Conservation (phyloP, 2,329 filamentous ascomycete genomes). For the Fusarium solani-melongenae region DNA sequence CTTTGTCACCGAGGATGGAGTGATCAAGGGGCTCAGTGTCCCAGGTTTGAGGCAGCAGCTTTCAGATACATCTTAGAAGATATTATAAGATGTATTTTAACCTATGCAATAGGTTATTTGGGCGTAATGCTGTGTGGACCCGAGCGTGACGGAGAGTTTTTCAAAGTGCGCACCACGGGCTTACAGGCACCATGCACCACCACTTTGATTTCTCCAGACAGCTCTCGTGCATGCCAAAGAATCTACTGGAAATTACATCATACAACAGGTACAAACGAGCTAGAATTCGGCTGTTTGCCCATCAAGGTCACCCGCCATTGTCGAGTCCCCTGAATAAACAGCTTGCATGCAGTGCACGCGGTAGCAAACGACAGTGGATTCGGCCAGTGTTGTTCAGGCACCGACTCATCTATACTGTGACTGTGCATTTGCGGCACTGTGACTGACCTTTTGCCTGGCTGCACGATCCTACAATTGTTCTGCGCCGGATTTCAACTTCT, state of each 20-base stretch:
- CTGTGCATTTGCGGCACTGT: too few relatives aligned
- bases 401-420: background rate
- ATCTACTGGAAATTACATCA: background rate
- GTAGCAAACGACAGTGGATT: background rate
- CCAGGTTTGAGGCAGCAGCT: background rate
- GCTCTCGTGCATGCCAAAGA: background rate
- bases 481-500: background rate
- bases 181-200: background rate
- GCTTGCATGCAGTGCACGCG: background rate
- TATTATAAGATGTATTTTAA: accelerated
- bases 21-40: background rate
- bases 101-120: background rate
- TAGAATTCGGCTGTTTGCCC: background rate
- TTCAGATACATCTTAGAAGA: background rate
- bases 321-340: background rate
- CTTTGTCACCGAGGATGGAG: background rate
- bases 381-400: background rate
- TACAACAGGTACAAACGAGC: background rate
- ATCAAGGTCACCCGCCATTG: background rate
- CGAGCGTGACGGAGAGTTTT: background rate
- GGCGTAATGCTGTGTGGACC: background rate
- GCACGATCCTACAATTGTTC: background rate
- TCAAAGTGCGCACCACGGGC: background rate
- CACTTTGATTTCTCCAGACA: background rate
- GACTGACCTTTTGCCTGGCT: background rate